Base-by-base conservation (phyloP, 257 asterid genomes). In the Eustoma russellianum region DNA sequence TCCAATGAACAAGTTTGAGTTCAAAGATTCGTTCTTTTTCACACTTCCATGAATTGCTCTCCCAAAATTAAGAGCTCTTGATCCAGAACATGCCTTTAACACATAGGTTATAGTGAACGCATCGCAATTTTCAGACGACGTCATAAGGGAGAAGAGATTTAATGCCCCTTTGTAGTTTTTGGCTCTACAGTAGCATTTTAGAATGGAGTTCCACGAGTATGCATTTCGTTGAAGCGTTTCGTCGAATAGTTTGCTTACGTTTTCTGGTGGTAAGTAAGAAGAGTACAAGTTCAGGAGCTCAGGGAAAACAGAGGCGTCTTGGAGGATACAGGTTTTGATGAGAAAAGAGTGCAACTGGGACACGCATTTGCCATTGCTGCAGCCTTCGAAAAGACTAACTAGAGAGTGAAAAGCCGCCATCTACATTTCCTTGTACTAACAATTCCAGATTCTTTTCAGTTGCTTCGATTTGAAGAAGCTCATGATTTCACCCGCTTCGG, bases 241-340 rank as follows among this genome's bases (percentile, higher is more conserved):
- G 17, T 82, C 94, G 71, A 90, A 78, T 85, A 90, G 59, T 18
- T 86, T 78, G 67, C 77, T 77, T 3, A 67, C 68, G 12, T 67
- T 59, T 28, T 48, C 47, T 13, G 48, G 12, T 1, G 64, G 52
- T 9, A 66, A 24, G 49, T 69, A 60, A 12, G 66, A 57, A 1
- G 63, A 30, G 8, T 68, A 75, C 0, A 64, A 28, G 46, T 65
- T 48, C 41, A 62, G 55, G 43, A 79, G 70, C 52, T 66, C 70
- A 8, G 70, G 68, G 3, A 77, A 77, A 17, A 73, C 66, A 40
- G 55, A n/a, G 28, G 47, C 9, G 53, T 70, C 62, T 9, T 56
- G 57, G 38, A 50, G 46, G 33, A 72, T 50, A 2, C 78, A 87
- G 18, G 74, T 41, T 73, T 74, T 85, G 60, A 77, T 60, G 55